phyloP scores from a whole-genome alignment of 169 alveolate genomes.

The Theileria annulata region DNA sequence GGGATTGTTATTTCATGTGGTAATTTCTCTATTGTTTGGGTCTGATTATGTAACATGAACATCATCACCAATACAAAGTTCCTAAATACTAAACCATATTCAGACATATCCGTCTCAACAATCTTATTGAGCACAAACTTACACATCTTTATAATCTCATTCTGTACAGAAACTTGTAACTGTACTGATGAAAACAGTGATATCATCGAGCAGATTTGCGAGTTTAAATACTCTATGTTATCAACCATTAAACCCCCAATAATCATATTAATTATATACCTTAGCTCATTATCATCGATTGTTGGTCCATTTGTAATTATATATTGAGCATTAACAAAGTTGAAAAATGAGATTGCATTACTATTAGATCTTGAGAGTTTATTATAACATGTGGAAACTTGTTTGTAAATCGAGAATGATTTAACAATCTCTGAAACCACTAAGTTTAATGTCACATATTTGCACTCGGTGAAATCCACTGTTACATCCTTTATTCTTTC shows the following conservation, averaged over 20 bases:
- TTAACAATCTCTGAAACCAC: conserved; percentile 34
- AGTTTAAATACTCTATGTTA: conserved; percentile 8
- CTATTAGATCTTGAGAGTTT: conserved; percentile 10
- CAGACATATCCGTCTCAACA: neutral
- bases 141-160: conserved; percentile 22
- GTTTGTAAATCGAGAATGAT: conserved; percentile 21
- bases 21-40: conserved; percentile 33
- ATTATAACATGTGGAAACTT: conserved; percentile 17
- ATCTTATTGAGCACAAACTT: conserved; percentile 10
- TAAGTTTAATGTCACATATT: conserved; percentile 20
- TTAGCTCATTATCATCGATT: conserved; percentile 36
- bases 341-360: conserved; percentile 27
- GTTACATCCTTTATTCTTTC: neutral
- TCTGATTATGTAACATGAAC: conserved; percentile 44
- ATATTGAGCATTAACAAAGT: conserved; percentile 26
- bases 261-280: conserved; percentile 34
- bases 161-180: conserved; percentile 33
- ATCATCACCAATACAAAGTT: conserved; percentile 23
- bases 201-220: conserved; percentile 52
- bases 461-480: neutral
- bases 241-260: conserved; percentile 32
- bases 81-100: conserved; percentile 20
- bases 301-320: conserved; percentile 25
- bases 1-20: conserved; percentile 20
- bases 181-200: conserved; percentile 22